Evolutionary conservation across 208 protist genomes (phyloP), one percentile per base, ranked within the genome.

Genomic region (Crithidia fasciculata): DNA sequence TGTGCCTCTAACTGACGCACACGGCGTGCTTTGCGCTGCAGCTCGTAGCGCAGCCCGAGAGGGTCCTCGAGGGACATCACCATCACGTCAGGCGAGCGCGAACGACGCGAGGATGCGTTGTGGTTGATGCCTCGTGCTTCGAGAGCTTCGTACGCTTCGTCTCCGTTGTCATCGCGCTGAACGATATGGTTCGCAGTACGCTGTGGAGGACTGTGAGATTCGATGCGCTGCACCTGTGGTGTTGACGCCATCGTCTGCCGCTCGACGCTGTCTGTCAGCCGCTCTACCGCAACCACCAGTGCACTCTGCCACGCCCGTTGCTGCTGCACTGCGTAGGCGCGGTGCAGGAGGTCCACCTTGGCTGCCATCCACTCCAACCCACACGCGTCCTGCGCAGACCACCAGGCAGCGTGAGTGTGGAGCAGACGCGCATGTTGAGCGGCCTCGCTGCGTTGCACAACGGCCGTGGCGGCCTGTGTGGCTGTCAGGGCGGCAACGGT

Each of bases 1-100:
- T 74, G 65, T 44, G 83, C 82, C 55, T 83, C 72, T 41, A 87
- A 55, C 44, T 74, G 72, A 19, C 71, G 72, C 44, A 84, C 78
- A 53, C 69, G 73, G 2, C 82, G 66, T 8, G 62, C 52, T 66
- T 85, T 85, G 56, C 74, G 61, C 54, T 78, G 70, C 50, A 85
- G 72, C 58, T 89, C 79, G 54, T 85, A 69, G 5, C 47, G 56
- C 39, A 86, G 52, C 19, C 70, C 80, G 54, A 80, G 72, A 18
- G 84, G 80, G 40, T 83, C 71, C 45, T 85, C 54, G 8, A 76
- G 41, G 36, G 77, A 70, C 56, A 82, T 44, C 37, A 74, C n/a
- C 36, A 74, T 18, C 52, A 79, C 56, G 39, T 79, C 67, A 19
- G 66, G 60, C 9, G 63, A 56, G 18, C 37, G 50, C 4, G 58